These are phyloP conservation scores for Remersonia thermophila DNA, from an alignment of 2,329 filamentous ascomycete species.

Conservation along the genomic window DNA sequence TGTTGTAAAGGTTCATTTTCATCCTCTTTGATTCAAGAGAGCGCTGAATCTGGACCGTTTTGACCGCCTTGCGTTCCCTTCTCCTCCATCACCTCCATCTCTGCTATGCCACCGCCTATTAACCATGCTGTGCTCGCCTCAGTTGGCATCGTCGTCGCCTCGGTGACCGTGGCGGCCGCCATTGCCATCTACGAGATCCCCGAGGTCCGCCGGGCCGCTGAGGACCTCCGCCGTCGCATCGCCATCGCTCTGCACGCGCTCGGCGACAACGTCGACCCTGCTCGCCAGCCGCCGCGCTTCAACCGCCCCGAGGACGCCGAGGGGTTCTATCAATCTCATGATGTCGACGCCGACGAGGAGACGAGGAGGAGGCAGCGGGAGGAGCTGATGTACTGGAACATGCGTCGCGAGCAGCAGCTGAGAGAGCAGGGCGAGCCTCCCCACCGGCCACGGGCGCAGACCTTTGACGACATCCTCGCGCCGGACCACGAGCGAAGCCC, in stretches of 20 bases:
- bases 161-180: constrained; percentile 44
- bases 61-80: neutral
- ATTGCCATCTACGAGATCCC: constrained; percentile 53
- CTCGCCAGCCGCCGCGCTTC: constrained; percentile 40
- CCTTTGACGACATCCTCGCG: constrained; percentile 48
- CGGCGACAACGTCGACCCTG: constrained; percentile 42
- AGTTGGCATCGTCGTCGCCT: constrained; percentile 46
- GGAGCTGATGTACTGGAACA: constrained; percentile 55
- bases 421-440: constrained; percentile 14
- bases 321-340: constrained; percentile 44
- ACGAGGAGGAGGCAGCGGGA: constrained; percentile 48
- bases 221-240: constrained; percentile 49
- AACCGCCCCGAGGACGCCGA: constrained; percentile 56
- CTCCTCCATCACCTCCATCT: neutral
- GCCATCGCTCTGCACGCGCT: constrained; percentile 47
- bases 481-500: constrained; percentile 39
- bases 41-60: too few species aligned
- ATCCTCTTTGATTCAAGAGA: constrained; percentile 3
- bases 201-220: constrained; percentile 48
- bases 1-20: too few species aligned
- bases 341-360: constrained; percentile 51
- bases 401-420: constrained; percentile 36
- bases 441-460: constrained; percentile 23
- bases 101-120: constrained; percentile 29
- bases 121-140: constrained; percentile 42